Evolutionary conservation across 2,329 filamentous ascomycete genomes (phyloP), one percentile per base, ranked within the genome.

Genomic region (Trichoderma asperellum): DNA sequence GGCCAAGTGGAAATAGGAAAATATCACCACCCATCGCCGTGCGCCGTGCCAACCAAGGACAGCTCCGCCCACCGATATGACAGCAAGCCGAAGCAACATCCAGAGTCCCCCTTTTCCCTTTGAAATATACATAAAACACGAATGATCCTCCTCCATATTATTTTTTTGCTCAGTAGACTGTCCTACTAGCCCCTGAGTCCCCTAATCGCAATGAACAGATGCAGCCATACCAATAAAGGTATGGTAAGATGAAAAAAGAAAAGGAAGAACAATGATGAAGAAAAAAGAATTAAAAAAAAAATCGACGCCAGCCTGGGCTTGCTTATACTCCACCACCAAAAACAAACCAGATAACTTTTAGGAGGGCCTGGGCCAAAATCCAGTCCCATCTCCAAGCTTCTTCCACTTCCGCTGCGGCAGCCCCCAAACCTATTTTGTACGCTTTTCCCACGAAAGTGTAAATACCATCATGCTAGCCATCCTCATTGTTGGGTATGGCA

Each of bases 351-450:
- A 57, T 60, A 75, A 76, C 74, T 74, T 75, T 62, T 62, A 63
- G 49, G 66, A 27, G 47, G 75, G 78, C 76, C 76, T 74, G 74
- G 73, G 75, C 75, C 75, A 72, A 76, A 77, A 74, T 75, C 76
- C 72, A 74, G 75, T 75, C 73, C 72, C 74, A 72, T 73, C 76
- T 72, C 52, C 58, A 62, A 68, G 49, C 52, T 59, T 56, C 58
- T 49, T 37, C 29, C 55, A 29, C 49, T 52, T 57, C 29, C 18
- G 57, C 37, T 57, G 37, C 37, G 43, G 47, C 35, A 56, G 47
- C 37, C 32, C 49, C 59, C 49, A n/a, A 52, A 43, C 32, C 24
- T 53, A 8, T 40, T 43, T 61, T 49, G 43, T 47, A 43, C 35
- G 49, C 27, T 34, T 49, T 43, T 65, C 62, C 37, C 52, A 29